These are phyloP conservation scores for Penicillium parvum DNA, from an alignment of 495 filamentous ascomycete genomes.

Conservation along the genomic window DNA sequence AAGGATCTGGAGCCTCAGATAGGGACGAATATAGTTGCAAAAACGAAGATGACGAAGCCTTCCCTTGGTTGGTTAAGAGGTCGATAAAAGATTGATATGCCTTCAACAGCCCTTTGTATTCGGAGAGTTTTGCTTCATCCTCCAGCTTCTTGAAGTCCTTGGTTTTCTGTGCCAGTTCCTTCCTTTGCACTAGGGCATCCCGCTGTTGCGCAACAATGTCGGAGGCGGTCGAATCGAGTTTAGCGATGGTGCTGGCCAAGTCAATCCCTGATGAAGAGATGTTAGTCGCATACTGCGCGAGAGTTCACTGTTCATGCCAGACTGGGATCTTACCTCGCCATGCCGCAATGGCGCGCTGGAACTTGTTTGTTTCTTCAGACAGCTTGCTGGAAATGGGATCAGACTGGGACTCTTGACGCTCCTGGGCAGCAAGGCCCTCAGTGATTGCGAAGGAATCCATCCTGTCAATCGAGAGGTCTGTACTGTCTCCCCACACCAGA, in stretches of 20 bases:
- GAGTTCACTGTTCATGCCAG: not conserved
- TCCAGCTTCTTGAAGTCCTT: conserved; percentile 97
- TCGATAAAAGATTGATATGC: conserved; percentile 98
- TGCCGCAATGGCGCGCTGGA: conserved; percentile 89
- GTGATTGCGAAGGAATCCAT: conserved; percentile 47
- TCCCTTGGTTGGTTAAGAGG: conserved; percentile 88
- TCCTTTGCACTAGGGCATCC: conserved; percentile 87
- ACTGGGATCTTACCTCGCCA: conserved; percentile 72
- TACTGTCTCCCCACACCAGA: conserved; percentile 29
- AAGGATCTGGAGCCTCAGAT: conserved; percentile 94
- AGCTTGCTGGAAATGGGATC: conserved; percentile 25
- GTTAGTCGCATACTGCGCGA: conserved; percentile 23
- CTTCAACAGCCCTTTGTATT: conserved; percentile 87
- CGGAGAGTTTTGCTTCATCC: conserved; percentile 78
- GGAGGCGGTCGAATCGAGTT: conserved; percentile 83
- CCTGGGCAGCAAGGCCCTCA: conserved; percentile 38
- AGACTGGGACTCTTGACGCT: conserved; percentile 27
- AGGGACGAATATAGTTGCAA: conserved; percentile 87
- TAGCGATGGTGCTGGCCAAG: conserved; percentile 77
- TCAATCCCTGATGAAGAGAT: conserved; percentile 64
- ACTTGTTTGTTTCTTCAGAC: conserved; percentile 73
- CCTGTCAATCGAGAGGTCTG: conserved; percentile 12
- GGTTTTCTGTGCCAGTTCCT: conserved; percentile 96
- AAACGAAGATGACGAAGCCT: conserved; percentile 85
- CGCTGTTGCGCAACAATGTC: conserved; percentile 90